These are phyloP conservation scores for Zymoseptoria ardabiliae DNA, from an alignment of 2,329 filamentous ascomycete genomes.

Conservation along the genomic window DNA sequence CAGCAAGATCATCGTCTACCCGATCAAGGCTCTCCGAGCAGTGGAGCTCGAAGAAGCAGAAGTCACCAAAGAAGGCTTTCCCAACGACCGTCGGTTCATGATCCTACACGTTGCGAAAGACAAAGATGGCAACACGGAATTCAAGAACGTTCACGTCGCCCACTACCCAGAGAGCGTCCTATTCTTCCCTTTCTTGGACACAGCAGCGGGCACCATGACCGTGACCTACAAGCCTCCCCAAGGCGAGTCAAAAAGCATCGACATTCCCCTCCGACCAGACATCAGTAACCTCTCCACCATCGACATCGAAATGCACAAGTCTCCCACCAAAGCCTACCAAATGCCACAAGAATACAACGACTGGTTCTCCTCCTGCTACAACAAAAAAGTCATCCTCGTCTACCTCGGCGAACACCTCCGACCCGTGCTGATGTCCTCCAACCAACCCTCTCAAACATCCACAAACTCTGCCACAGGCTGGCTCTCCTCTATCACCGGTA, in stretches of 20 bases:
- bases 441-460: constrained; percentile 5
- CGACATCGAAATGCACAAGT: constrained; percentile 39
- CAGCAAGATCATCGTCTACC: constrained; percentile 39
- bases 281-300: constrained; percentile 29
- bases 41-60: constrained; percentile 32
- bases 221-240: constrained; percentile 33
- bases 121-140: constrained; percentile 19
- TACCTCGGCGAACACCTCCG: constrained; percentile 39
- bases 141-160: constrained; percentile 38
- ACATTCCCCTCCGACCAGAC: constrained; percentile 36
- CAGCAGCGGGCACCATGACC: constrained; percentile 27
- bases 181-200: constrained; percentile 34
- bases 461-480: constrained; percentile 20
- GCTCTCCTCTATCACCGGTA: constrained; percentile 27
- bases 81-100: constrained; percentile 39
- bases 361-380: constrained; percentile 41
- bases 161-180: constrained; percentile 35
- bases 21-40: constrained; percentile 41
- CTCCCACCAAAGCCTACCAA: constrained; percentile 35
- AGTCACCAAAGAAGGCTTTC: constrained; percentile 39
- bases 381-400: constrained; percentile 36
- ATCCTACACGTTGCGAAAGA: constrained; percentile 33
- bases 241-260: constrained; percentile 25
- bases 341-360: constrained; percentile 37
- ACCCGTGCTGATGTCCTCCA: constrained; percentile 33